Evolutionary conservation across 371 early-diverging fungal species (phyloP).

Genomic region (Apophysomyces variabilis): DNA sequence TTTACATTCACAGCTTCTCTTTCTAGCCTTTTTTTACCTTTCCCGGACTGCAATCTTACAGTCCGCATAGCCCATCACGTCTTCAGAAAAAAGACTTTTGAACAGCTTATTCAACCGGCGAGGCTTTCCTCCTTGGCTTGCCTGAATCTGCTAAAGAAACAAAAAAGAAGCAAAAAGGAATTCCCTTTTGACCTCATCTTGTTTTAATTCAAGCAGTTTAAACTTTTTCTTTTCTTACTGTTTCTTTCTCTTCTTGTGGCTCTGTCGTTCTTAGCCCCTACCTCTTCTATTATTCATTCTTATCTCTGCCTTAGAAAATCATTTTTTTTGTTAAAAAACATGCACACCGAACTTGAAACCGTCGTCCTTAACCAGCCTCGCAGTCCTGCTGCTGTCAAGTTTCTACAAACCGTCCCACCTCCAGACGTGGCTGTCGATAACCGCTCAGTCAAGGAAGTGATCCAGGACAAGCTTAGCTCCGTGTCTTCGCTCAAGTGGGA

Average conservation of each 20-base stretch:
- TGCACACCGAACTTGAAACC: conserved; percentile 46
- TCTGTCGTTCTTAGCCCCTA: conserved; percentile 20
- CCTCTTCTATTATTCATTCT: conserved; percentile 9
- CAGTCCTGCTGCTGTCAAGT: conserved; percentile 14
- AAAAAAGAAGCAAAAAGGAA: neutral
- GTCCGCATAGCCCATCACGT: conserved; percentile 71
- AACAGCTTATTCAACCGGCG: conserved; percentile 66
- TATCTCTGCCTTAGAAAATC: conserved; percentile 10
- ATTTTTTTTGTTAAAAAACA: conserved; percentile 29
- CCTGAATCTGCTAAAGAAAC: conserved; percentile 34
- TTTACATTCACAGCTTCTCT: conserved; percentile 3
- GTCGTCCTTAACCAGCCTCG: conserved; percentile 31
- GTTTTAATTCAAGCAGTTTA: conserved; percentile 28
- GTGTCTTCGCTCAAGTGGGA: conserved; percentile 54
- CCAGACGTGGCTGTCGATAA: conserved; percentile 34
- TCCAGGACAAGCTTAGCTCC: conserved; percentile 39
- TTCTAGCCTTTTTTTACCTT: conserved; percentile 15
- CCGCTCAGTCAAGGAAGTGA: conserved; percentile 37
- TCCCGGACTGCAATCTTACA: conserved; percentile 57
- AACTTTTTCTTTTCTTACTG: conserved; percentile 24
- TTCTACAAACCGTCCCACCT: conserved; percentile 21
- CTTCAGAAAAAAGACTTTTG: conserved; percentile 68
- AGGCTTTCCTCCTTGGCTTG: conserved; percentile 73
- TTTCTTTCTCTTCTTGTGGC: conserved; percentile 15
- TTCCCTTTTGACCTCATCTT: conserved; percentile 11